Evolutionary conservation across 2,329 filamentous ascomycete genomes (phyloP), one percentile per base, ranked within the genome.

Genomic region (Acarospora socialis): DNA sequence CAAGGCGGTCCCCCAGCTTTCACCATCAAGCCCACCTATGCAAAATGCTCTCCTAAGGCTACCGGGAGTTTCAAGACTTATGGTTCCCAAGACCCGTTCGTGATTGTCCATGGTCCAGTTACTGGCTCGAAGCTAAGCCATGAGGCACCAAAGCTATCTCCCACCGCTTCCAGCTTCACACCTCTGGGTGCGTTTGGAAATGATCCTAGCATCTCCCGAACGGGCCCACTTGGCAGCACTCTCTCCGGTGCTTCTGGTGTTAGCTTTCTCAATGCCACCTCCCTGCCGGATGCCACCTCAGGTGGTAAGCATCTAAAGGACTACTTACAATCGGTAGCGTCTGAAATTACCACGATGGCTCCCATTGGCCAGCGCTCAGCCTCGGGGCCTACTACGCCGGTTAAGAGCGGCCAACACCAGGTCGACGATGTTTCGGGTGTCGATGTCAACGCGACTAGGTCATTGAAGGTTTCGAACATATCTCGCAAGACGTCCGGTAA

Each of bases 121-220:
- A 39, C 35, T 44, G 31, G 38, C 43, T 26, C 34, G 6, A 20
- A 6, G 0, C 76, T 75, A 20, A 65, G 61, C 2, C 50, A 50
- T 24, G 18, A 44, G 29, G 37, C 53, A 28, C 61, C 58, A 36
- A 66, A 70, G 41, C 55, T 81, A 14, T 80, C 75, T 3, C 71
- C 77, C 1, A 76, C 68, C 5, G 74, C 75, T 2, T 69, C 67
- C 1, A 48, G 63, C 1, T 81, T 81, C 43, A 68, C 63, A 10
- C 76, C 76, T 4, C 53, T 62, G 31, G 46, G 46, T 10, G 45
- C 7, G n/a, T 26, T 24, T 30, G 23, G 27, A 21, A 26, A 30
- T 31, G 30, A 17, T 10, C n/a, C n/a, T n/a, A n/a, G n/a, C n/a
- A n/a, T n/a, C n/a, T n/a, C n/a, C n/a, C n/a, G n/a, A n/a, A n/a